Percentiles rank a stretch among this genome's conserved stretches.
phyloP scores from a whole-genome alignment of 2,329 filamentous ascomycete genomes.

The Lojkania enalia region DNA sequence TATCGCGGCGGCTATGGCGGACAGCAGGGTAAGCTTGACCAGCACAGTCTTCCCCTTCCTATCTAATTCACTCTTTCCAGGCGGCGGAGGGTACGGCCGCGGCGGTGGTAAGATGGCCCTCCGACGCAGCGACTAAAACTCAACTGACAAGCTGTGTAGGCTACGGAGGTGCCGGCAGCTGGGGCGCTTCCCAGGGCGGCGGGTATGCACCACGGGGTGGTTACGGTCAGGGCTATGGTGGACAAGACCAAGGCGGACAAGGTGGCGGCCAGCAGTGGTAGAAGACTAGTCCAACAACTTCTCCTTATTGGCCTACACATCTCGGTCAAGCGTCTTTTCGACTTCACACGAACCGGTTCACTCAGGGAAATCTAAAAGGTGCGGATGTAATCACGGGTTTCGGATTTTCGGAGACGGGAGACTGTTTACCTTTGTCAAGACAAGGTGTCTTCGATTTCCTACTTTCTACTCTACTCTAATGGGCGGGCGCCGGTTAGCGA shows the following conservation, averaged over 20 bases:
- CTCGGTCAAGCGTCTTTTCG: too few relatives aligned
- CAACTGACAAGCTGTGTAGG: constrained; percentile 17
- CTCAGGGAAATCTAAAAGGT: too few relatives aligned
- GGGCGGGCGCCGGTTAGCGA: constrained; percentile 28
- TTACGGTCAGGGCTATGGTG: constrained; percentile 32
- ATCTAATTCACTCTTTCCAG: too few relatives aligned
- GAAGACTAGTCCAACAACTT: too few relatives aligned
- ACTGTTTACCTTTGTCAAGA: too few relatives aligned
- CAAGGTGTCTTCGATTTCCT: too few relatives aligned
- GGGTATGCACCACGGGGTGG: constrained; percentile 36
- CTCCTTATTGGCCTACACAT: too few relatives aligned
- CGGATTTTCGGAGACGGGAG: too few relatives aligned
- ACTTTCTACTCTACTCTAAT: constrained; percentile 28
- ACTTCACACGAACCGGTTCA: too few relatives aligned
- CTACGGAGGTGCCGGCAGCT: constrained; percentile 29
- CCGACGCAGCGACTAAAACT: not conserved
- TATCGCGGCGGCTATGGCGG: constrained; percentile 31
- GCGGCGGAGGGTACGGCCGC: constrained; percentile 28
- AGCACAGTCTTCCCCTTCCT: too few relatives aligned
- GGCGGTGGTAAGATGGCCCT: constrained; percentile 39
- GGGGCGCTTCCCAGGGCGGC: constrained; percentile 36
- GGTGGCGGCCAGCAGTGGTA: constrained; percentile 43
- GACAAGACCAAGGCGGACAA: constrained; percentile 31
- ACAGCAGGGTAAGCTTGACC: constrained; percentile 22
- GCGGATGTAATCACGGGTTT: too few relatives aligned